Evolutionary conservation across 768 basidiomycete genomes (phyloP).

Genomic region (Harrya chromipes): DNA sequence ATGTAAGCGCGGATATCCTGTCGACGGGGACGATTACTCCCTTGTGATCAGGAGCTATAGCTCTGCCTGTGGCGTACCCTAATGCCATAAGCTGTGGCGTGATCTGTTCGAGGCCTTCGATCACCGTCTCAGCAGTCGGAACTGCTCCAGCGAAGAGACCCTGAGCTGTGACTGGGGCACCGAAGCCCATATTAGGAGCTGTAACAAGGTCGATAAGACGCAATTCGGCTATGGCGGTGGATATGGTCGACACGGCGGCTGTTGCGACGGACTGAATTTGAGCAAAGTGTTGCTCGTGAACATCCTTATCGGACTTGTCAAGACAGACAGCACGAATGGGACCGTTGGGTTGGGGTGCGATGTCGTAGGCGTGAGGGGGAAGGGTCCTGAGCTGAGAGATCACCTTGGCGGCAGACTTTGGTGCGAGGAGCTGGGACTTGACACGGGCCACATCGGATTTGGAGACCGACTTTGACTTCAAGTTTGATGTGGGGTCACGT

Average conservation of each 20-base stretch:
- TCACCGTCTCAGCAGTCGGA: conserved; percentile 69
- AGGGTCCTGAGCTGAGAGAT: conserved; percentile 67
- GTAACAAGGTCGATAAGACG: conserved; percentile 58
- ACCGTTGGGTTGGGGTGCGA: conserved; percentile 19
- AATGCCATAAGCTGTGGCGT: conserved; percentile 77
- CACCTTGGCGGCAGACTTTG: conserved; percentile 66
- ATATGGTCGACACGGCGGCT: conserved; percentile 49
- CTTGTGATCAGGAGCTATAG: conserved; percentile 63
- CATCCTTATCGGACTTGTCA: conserved; percentile 58
- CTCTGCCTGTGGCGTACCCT: conserved; percentile 70
- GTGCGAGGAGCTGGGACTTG: conserved; percentile 63
- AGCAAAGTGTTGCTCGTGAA: conserved; percentile 56
- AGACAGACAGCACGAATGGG: conserved; percentile 83
- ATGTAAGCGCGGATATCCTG: conserved; percentile 74
- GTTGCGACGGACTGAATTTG: conserved; percentile 46
- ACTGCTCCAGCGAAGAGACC: conserved; percentile 73
- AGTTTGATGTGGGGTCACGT: conserved; percentile 28
- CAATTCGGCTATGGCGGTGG: conserved; percentile 54
- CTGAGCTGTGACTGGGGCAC: conserved; percentile 63
- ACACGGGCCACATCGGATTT: conserved; percentile 58
- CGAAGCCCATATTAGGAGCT: conserved; percentile 65
- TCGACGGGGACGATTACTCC: conserved; percentile 73
- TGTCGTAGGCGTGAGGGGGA: conserved; percentile 32
- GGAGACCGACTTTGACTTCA: conserved; percentile 39
- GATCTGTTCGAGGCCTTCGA: conserved; percentile 64